Evolutionary conservation across 768 basidiomycete species (phyloP).

Genomic region (Pholiota conissans): DNA sequence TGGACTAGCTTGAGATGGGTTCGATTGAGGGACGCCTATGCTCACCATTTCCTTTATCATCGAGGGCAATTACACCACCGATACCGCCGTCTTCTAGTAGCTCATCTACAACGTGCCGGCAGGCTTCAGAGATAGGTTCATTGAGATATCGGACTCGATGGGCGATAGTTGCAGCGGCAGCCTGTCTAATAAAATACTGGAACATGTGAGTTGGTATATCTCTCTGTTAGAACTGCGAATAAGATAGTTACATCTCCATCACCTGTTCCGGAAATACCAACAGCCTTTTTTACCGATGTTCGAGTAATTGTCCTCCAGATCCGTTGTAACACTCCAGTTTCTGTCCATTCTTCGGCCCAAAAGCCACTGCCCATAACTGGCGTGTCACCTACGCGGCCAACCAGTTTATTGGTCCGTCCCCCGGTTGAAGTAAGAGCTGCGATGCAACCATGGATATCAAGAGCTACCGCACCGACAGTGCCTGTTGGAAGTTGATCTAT

Average conservation of each 20-base stretch:
- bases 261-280: slow-evolving; percentile 84
- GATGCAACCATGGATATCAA: slow-evolving; percentile 75
- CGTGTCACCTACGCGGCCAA: slow-evolving; percentile 83
- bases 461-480: slow-evolving; percentile 83
- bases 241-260: slow-evolving; percentile 69
- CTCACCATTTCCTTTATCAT: slow-evolving; percentile 68
- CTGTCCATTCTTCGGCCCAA: slow-evolving; percentile 81
- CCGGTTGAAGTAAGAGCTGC: slow-evolving; percentile 77
- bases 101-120: slow-evolving; percentile 55
- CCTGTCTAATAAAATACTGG: slow-evolving; percentile 77
- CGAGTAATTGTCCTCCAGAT: slow-evolving; percentile 32
- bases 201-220: slow-evolving; percentile 1
- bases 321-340: slow-evolving; percentile 26
- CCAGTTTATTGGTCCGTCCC: slow-evolving; percentile 80
- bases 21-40: neutral
- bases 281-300: slow-evolving; percentile 32
- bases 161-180: slow-evolving; percentile 66
- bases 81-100: slow-evolving; percentile 57
- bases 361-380: slow-evolving; percentile 77
- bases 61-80: slow-evolving; percentile 78
- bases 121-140: slow-evolving; percentile 58
- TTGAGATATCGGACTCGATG: slow-evolving; percentile 60
- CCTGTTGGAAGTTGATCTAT: slow-evolving; percentile 69
- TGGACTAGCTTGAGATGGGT: slow-evolving; percentile 23
- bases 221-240: neutral